These are phyloP conservation scores for Castanea crenata DNA, from an alignment of 306 rosid species.

Conservation along the genomic window DNA sequence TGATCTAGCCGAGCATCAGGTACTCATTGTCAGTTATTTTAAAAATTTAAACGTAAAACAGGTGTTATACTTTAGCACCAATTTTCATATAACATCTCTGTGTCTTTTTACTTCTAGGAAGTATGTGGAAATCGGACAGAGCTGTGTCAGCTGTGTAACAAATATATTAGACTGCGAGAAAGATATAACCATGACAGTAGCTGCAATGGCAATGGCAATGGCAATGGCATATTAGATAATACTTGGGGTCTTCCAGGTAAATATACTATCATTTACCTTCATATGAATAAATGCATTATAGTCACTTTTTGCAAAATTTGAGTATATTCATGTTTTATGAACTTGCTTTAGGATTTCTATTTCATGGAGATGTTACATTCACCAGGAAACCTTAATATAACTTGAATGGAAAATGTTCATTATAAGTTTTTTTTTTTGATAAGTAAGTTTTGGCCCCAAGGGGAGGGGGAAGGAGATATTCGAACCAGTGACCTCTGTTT, in stretches of 20 bases:
- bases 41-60: constrained; percentile 15
- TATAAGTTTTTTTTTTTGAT: no score
- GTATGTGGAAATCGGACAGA: constrained; percentile 91
- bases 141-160: constrained; percentile 69
- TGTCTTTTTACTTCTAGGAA: constrained; percentile 45
- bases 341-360: background rate
- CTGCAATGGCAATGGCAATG: constrained; percentile 63
- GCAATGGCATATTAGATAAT: constrained; percentile 47
- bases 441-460: no score
- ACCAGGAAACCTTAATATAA: background rate
- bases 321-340: background rate
- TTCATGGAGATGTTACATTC: background rate
- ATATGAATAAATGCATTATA: background rate
- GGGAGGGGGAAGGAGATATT: no score
- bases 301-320: background rate
- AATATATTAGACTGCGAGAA: constrained; percentile 71
- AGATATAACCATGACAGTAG: constrained; percentile 54
- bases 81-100: constrained; percentile 4
- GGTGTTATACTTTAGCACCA: background rate
- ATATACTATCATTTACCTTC: constrained; percentile 15
- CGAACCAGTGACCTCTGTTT: no score
- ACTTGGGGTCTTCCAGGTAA: constrained; percentile 66
- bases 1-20: constrained; percentile 89
- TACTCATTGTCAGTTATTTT: constrained; percentile 16
- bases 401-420: background rate